Evolutionary conservation across 164 flowering plant genomes (phyloP).

Genomic region (Tinospora cordifolia): DNA sequence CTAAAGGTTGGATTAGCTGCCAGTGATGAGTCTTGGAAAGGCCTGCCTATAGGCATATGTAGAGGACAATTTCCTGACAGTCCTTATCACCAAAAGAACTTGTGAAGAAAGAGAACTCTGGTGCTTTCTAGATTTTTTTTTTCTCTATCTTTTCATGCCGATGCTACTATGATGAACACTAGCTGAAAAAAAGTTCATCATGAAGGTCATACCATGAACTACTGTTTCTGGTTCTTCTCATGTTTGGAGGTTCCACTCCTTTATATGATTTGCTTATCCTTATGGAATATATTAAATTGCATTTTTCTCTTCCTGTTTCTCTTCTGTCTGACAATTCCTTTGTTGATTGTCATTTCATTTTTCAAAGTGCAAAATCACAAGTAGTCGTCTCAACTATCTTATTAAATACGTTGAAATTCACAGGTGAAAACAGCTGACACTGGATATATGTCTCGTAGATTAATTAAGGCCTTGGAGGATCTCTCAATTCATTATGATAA

Average conservation of each 20-base stretch:
- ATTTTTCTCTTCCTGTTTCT: not conserved
- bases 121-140: not conserved
- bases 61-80: not conserved
- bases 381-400: not conserved
- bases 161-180: too few species aligned
- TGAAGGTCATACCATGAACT: not conserved
- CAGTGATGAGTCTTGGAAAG: not conserved
- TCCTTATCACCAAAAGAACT: not conserved
- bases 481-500: slow-evolving; percentile 66
- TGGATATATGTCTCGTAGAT: slow-evolving; percentile 95
- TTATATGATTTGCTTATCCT: not conserved
- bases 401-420: slow-evolving; percentile 11
- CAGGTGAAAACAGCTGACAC: slow-evolving; percentile 99
- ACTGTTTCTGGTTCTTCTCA: not conserved
- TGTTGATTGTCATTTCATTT: not conserved
- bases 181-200: not conserved
- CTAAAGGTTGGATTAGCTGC: not conserved
- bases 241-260: not conserved
- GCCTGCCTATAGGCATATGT: not conserved
- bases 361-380: not conserved
- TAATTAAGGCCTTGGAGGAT: slow-evolving; percentile 90
- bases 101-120: not conserved
- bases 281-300: not conserved
- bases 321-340: not conserved
- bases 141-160: too few species aligned